Evolutionary conservation across 1,139 yeast genomes (phyloP).

Genomic region (Wickerhamomyces sp.): DNA sequence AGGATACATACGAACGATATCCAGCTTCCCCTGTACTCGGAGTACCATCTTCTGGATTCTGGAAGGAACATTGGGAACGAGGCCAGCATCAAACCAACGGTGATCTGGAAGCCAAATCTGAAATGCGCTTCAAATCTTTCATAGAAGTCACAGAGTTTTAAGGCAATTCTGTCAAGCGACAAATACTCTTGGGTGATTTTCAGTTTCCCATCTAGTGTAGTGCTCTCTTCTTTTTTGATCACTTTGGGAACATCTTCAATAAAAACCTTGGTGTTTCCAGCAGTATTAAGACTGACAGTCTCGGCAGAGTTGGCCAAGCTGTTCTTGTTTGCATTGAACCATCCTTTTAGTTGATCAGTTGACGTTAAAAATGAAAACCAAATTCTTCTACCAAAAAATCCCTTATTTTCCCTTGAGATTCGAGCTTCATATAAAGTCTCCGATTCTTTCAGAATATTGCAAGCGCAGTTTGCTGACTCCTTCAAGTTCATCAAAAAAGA

Average conservation of each 20-base stretch:
- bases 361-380: constrained; percentile 39
- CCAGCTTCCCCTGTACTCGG: constrained; percentile 43
- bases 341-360: constrained; percentile 29
- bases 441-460: constrained; percentile 29
- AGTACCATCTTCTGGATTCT: constrained; percentile 40
- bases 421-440: constrained; percentile 30
- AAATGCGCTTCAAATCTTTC: constrained; percentile 30
- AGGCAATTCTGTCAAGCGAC: not conserved
- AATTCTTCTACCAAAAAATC: constrained; percentile 33
- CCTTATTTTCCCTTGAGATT: constrained; percentile 28
- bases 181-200: not conserved
- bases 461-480: constrained; percentile 32
- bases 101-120: constrained; percentile 40
- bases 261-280: constrained; percentile 8
- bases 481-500: constrained; percentile 43
- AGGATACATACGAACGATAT: constrained; percentile 47
- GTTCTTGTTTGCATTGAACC: constrained; percentile 28
- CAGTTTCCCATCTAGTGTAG: not conserved
- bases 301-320: constrained; percentile 25
- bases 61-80: constrained; percentile 47
- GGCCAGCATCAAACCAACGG: constrained; percentile 38
- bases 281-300: constrained; percentile 31
- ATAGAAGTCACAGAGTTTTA: constrained; percentile 17
- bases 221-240: not conserved
- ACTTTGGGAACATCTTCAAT: constrained; percentile 3